Base-by-base conservation (phyloP, 768 basidiomycete genomes). In the Asterophora parasitica region DNA sequence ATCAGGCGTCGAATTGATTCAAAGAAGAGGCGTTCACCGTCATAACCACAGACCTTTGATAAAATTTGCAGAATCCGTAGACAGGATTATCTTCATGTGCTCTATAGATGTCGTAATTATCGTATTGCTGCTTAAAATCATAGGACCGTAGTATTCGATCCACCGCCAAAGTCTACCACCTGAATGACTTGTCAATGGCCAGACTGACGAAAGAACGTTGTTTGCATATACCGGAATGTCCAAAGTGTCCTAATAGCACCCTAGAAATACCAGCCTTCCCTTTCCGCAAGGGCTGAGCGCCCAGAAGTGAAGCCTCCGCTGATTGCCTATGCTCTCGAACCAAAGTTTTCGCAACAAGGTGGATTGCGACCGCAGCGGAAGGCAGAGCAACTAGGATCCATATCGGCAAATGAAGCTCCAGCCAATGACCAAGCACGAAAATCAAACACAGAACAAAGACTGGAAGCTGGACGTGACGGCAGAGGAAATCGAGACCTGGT, bases 51-150 rank as follows among this genome's bases (percentile, higher is more conserved):
- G 15, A 47, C 56, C 56, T 54, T 54, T 53, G 26, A 47, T 41
- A 30, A 51, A 47, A 42, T 44, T 50, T 47, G 52, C 39, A 33
- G 57, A 42, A 53, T 59, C 46, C 15, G 50, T 56, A 6, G 53
- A 45, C 23, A 58, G 34, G 15, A 58, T 50, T 23, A 52, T 38
- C 38, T 53, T 58, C 28, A 53, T 50, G 31, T 58, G 45, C 16
- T 58, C 56, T 19, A 54, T 44, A 16, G 43, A 52, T 16, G 44
- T 39, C 10, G 53, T 52, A 19, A 54, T 46, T 15, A 55, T 34
- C 6, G 34, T n/a, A 15, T 53, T 33, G 26, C 7, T 28, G 26
- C 37, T 35, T 11, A 42, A 12, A n/a, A 48, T 36, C 15, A 44
- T n/a, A 10, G 46, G 40, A 4, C 51, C 51, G 11, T 39, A 31